Conservation (phyloP, 1,284 basidiomycete genomes). For the Marasmius sp. region DNA sequence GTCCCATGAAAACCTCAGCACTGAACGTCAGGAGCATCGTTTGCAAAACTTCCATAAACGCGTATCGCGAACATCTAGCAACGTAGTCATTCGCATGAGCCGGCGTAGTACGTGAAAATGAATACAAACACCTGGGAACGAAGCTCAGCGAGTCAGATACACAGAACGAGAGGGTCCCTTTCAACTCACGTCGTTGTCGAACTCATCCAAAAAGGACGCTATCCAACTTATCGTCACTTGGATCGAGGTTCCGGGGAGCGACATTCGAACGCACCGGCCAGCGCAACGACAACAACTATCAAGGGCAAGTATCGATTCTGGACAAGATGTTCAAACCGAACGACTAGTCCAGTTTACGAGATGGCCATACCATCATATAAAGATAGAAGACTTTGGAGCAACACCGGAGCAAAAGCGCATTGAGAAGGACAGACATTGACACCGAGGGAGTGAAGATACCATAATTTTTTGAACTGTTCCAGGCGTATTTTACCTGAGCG, state of each 20-base stretch:
- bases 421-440: neutral
- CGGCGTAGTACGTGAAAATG: neutral
- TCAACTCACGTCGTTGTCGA: neutral
- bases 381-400: neutral
- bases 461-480: slow-evolving; percentile 7
- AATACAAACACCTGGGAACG: neutral
- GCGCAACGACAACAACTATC: slow-evolving; percentile 2
- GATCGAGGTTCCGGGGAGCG: too few relatives aligned
- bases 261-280: slow-evolving; percentile 1
- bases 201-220: slow-evolving; percentile 1
- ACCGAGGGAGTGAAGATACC: neutral
- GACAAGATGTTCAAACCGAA: neutral
- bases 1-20: slow-evolving; percentile 17
- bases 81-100: neutral
- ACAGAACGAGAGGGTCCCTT: neutral
- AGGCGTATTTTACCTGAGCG: slow-evolving; percentile 6
- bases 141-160: neutral
- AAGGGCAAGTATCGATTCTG: slow-evolving; percentile 9
- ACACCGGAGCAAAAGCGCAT: neutral
- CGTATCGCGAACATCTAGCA: slow-evolving; percentile 18
- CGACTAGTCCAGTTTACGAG: neutral
- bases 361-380: slow-evolving; percentile 1
- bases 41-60: slow-evolving; percentile 19
- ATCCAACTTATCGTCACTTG: too few relatives aligned
- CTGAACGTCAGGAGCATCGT: slow-evolving; percentile 15